phyloP scores from a whole-genome alignment of 345 rosid genomes.

The Eutrema yunnanense region DNA sequence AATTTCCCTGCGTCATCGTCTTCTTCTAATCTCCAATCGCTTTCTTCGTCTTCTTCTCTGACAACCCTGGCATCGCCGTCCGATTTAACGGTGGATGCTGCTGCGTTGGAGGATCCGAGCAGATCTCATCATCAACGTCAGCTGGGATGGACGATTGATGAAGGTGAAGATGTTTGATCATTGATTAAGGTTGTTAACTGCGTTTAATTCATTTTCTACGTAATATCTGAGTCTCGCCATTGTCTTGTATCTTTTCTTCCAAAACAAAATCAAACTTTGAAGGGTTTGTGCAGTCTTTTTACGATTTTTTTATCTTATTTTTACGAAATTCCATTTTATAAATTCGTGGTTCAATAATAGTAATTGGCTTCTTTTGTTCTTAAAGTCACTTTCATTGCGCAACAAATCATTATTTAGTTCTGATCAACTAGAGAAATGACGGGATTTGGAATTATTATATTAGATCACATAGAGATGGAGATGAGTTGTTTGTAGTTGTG shows the following conservation, averaged over 20 bases:
- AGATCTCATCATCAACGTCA: slow-evolving; percentile 8
- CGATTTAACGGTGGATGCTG: not conserved
- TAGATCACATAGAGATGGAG: no score
- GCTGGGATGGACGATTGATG: slow-evolving; percentile 19
- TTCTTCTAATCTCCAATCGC: slow-evolving; percentile 34
- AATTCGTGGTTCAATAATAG: not conserved
- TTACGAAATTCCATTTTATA: not conserved
- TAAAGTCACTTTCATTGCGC: no score
- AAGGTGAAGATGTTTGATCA: slow-evolving; percentile 15
- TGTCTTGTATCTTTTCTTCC: not conserved
- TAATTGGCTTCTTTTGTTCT: no score
- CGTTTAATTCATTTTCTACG: not conserved
- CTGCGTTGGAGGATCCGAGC: slow-evolving; percentile 2
- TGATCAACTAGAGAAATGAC: no score
- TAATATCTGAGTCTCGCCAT: not conserved
- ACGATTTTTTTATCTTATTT: not conserved
- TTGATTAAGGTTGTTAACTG: slow-evolving; percentile 8
- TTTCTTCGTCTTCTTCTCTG: slow-evolving; percentile 43
- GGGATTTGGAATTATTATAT: no score
- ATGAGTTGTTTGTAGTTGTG: no score
- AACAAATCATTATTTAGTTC: no score
- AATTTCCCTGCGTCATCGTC: slow-evolving; percentile 5
- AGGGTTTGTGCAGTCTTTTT: not conserved
- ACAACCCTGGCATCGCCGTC: not conserved
- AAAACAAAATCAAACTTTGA: not conserved